A percentile compares a stretch with the other conserved stretches of the same genome.
phyloP scores from a whole-genome alignment of 768 basidiomycete genomes.

The Phlebiopsis gigantea region DNA sequence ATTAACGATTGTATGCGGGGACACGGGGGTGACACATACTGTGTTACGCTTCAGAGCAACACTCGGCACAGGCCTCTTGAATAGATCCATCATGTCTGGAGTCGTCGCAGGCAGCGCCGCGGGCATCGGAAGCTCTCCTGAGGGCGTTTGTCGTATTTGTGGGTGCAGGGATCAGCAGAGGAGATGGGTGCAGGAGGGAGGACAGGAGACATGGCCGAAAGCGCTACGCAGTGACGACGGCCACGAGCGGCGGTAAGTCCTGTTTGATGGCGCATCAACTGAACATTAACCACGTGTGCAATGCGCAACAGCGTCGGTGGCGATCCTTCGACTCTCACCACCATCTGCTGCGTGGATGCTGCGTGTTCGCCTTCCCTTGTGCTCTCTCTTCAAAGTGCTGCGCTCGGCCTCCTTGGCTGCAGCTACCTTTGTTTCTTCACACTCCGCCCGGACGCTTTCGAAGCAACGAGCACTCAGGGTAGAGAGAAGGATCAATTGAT shows the following conservation, averaged over 20 bases:
- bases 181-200: too few species aligned
- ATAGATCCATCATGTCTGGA: background rate
- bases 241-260: too few species aligned
- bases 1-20: background rate
- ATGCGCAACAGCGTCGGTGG: background rate
- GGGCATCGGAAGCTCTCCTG: too few species aligned
- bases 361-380: background rate
- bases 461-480: background rate
- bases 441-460: background rate
- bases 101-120: background rate
- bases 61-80: slow-evolving; percentile 12
- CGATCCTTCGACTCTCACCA: background rate
- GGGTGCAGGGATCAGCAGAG: too few species aligned
- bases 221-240: too few species aligned
- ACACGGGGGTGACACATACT: slow-evolving; percentile 16
- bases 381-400: background rate
- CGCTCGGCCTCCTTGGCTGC: background rate
- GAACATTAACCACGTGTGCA: too few species aligned
- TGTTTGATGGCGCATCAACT: too few species aligned
- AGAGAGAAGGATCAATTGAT: background rate
- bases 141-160: too few species aligned
- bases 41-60: slow-evolving; percentile 28
- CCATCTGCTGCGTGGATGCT: background rate
- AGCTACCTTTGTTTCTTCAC: background rate
- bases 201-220: too few species aligned